Percentiles rank a stretch among this genome's conserved stretches.
Evolutionary conservation across 2,329 filamentous ascomycete genomes (phyloP).

Genomic region (Neofusicoccum kwambonambiense): DNA sequence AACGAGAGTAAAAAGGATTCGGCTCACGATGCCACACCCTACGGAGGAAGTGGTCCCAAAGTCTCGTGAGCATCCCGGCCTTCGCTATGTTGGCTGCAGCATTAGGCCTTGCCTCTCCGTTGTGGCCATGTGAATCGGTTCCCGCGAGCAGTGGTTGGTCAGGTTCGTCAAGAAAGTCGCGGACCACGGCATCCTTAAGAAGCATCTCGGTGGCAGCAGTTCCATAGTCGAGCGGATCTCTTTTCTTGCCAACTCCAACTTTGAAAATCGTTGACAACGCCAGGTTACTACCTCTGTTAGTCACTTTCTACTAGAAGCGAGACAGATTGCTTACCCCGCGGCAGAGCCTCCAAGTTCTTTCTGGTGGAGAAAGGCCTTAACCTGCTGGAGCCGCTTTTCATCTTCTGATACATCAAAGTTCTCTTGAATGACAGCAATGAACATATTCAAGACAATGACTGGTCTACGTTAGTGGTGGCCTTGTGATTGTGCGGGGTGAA

Average conservation of each 20-base stretch:
- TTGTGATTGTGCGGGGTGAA: background rate
- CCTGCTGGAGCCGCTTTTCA: slow-evolving; percentile 94
- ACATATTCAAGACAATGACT: slow-evolving; percentile 96
- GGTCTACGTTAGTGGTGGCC: slow-evolving; percentile 24
- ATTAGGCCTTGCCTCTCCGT: slow-evolving; percentile 1
- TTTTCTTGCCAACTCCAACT: slow-evolving; percentile 58
- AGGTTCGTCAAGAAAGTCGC: slow-evolving; percentile 85
- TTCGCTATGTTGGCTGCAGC: slow-evolving; percentile 40
- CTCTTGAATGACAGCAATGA: slow-evolving; percentile 99
- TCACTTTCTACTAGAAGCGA: too few relatives aligned
- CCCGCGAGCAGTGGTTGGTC: slow-evolving; percentile 28
- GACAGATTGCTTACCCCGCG: slow-evolving; percentile 23
- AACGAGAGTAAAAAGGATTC: slow-evolving; percentile 90
- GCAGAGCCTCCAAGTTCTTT: slow-evolving; percentile 68
- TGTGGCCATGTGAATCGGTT: background rate
- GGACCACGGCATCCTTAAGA: slow-evolving; percentile 91
- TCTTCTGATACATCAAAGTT: slow-evolving; percentile 99
- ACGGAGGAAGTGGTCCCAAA: slow-evolving; percentile 61
- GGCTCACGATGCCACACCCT: slow-evolving; percentile 68
- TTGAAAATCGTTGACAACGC: slow-evolving; percentile 66
- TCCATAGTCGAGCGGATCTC: slow-evolving; percentile 88
- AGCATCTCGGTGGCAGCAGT: slow-evolving; percentile 94
- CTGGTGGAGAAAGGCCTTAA: slow-evolving; percentile 88
- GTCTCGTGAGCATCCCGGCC: slow-evolving; percentile 58
- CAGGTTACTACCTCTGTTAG: slow-evolving; percentile 54